Base-by-base conservation (phyloP, 1,139 yeast species). In the Taphrina pruni region DNA sequence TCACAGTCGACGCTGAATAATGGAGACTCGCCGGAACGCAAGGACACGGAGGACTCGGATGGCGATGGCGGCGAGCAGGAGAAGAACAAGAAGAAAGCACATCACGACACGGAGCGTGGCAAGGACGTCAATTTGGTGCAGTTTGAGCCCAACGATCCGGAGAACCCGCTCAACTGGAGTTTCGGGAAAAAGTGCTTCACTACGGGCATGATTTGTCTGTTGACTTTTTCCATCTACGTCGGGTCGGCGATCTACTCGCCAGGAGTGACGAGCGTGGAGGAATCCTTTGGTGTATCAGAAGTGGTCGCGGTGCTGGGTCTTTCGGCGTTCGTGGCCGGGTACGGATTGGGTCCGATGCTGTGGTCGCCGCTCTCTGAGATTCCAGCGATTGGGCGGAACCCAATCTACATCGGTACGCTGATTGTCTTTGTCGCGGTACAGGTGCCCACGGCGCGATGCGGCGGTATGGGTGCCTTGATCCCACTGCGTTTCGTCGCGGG, bases 401-500 rank as follows among this genome's bases (percentile, higher is more conserved):
- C 87, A 76, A 74, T 83, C 41, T 67, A 79, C 26, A 83, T 90
- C 0, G 79, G 87, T 73, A 83, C 87, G 17, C 72, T 84, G 20
- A 43, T 60, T 21, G 62, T 69, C 36, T 87, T 87, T 54, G 82
- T 83, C 77, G 78, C 87, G 14, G 81, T 88, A 73, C 86, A 87
- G 71, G 83, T 87, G 78, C 88, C 87, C 12, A 81, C 84, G 52
- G 89, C 89, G 0, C 80, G 87, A 65, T 79, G 86, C 1, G 78
- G 81, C 45, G 86, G 86, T 72, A 81, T 88, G 56, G 78, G 79
- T 1, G 75, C 77, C 1, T 73, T 81, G 48, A 80, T 90, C 64
- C 88, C 90, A 1, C 79, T 90, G 66, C 82, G 97, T 74, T 89
- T 91, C 77, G 85, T 92, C 73, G 84, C 92, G 48, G 97, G 97